These are phyloP conservation scores for Nakazawaea pomicola DNA, from an alignment of 805 yeast genomes.

Conservation along the genomic window DNA sequence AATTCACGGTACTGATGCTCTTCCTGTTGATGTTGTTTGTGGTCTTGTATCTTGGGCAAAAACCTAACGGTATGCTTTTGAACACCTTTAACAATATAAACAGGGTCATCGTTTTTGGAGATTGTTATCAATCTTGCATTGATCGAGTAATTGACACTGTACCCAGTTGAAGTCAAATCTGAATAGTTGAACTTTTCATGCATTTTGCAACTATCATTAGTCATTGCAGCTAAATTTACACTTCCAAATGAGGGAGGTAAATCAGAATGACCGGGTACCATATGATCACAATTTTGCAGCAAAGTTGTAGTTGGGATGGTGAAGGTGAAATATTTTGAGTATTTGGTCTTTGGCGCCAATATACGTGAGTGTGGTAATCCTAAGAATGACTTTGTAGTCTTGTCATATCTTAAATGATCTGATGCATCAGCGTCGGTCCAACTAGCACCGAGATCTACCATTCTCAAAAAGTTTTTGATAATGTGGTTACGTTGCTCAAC, in stretches of 20 bases:
- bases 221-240: slow-evolving; percentile 18
- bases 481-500: slow-evolving; percentile 24
- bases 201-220: slow-evolving; percentile 17
- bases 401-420: slow-evolving; percentile 16
- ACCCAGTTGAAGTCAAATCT: slow-evolving; percentile 24
- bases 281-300: slow-evolving; percentile 48
- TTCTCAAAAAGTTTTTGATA: slow-evolving; percentile 49
- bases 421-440: slow-evolving; percentile 29
- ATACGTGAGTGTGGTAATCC: slow-evolving; percentile 48
- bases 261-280: slow-evolving; percentile 31
- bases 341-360: slow-evolving; percentile 41
- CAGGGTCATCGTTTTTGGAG: not conserved
- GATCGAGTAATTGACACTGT: slow-evolving; percentile 3
- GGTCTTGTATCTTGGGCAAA: slow-evolving; percentile 34
- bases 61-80: slow-evolving; percentile 15
- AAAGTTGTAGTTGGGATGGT: slow-evolving; percentile 49
- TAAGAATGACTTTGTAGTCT: slow-evolving; percentile 17
- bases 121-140: slow-evolving; percentile 4
- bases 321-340: slow-evolving; percentile 56
- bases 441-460: slow-evolving; percentile 55
- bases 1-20: slow-evolving; percentile 27
- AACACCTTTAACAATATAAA: not conserved
- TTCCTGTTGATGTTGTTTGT: slow-evolving; percentile 36
- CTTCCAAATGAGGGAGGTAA: slow-evolving; percentile 38
- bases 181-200: slow-evolving; percentile 26